These are phyloP conservation scores for Gyromitra esculenta DNA, from an alignment of 2,329 filamentous ascomycete species.

Conservation along the genomic window DNA sequence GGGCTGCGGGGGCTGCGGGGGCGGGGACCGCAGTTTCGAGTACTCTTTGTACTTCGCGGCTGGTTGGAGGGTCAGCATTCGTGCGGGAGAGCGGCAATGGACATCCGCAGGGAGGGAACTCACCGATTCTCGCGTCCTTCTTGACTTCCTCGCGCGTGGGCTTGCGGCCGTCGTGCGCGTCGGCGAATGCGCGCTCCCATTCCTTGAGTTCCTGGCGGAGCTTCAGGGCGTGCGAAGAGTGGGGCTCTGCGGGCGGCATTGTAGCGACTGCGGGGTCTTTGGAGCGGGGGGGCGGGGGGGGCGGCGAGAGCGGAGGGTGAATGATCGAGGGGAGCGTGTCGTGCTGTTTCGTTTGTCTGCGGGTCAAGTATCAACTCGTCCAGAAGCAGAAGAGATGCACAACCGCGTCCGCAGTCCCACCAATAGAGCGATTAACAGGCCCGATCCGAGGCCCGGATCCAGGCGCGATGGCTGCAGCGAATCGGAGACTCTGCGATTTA, in stretches of 20 bases:
- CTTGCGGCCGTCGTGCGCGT: slow-evolving; percentile 72
- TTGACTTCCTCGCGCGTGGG: slow-evolving; percentile 80
- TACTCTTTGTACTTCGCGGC: slow-evolving; percentile 72
- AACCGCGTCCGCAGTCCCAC: too few relatives aligned
- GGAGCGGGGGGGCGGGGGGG: too few relatives aligned
- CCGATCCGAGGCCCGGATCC: too few relatives aligned
- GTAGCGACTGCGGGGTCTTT: not conserved
- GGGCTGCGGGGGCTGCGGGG: slow-evolving; percentile 40
- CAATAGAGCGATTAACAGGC: too few relatives aligned
- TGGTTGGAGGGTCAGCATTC: slow-evolving; percentile 58
- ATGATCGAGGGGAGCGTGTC: not conserved
- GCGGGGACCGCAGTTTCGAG: slow-evolving; percentile 65
- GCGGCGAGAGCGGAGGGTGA: not conserved
- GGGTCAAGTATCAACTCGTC: too few relatives aligned
- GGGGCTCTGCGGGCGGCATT: not conserved
- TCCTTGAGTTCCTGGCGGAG: slow-evolving; percentile 76
- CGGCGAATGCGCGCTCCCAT: slow-evolving; percentile 77
- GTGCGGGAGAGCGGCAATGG: too few relatives aligned
- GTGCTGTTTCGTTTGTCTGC: too few relatives aligned
- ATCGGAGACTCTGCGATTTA: too few relatives aligned
- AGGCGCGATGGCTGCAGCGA: too few relatives aligned
- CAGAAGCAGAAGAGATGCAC: too few relatives aligned
- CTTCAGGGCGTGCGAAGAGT: slow-evolving; percentile 53
- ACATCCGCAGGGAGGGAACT: not conserved
- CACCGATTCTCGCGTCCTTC: slow-evolving; percentile 63